A percentile compares a stretch with the other conserved stretches of the same genome.
These are phyloP conservation scores for Penicillium sp. DNA, from an alignment of 2,329 filamentous ascomycete species.

Conservation along the genomic window DNA sequence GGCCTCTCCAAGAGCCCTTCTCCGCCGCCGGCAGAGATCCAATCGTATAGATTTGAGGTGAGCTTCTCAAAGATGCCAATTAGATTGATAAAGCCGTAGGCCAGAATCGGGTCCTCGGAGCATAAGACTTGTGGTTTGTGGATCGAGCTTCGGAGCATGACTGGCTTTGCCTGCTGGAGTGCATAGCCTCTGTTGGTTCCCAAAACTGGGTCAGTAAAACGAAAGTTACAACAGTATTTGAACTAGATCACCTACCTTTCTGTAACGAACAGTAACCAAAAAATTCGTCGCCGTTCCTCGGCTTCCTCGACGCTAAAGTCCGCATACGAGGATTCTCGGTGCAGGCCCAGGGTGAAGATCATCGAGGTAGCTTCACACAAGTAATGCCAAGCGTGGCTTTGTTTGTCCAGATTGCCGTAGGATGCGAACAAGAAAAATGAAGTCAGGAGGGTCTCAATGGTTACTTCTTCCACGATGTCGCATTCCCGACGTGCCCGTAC, in stretches of 20 bases:
- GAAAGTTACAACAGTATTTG: not conserved
- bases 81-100: constrained; percentile 44
- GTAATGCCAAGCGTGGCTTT: constrained; percentile 78
- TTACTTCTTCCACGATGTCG: constrained; percentile 45
- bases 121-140: constrained; percentile 61
- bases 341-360: constrained; percentile 45
- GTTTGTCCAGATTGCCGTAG: constrained; percentile 69
- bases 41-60: constrained; percentile 40
- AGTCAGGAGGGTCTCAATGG: constrained; percentile 55
- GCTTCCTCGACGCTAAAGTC: constrained; percentile 54
- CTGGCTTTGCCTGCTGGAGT: constrained; percentile 67
- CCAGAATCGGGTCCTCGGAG: constrained; percentile 55
- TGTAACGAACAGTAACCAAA: constrained; percentile 71
- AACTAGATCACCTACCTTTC: constrained; percentile 57
- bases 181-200: constrained; percentile 62
- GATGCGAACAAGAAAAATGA: constrained; percentile 78
- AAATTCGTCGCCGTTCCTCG: constrained; percentile 65
- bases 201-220: not conserved
- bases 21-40: constrained; percentile 38
- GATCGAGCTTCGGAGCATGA: constrained; percentile 70
- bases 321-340: constrained; percentile 55
- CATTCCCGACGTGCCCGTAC: constrained; percentile 47
- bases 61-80: constrained; percentile 44
- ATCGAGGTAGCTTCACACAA: constrained; percentile 75
- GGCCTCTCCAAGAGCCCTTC: constrained; percentile 33